These are phyloP conservation scores for Akanthomyces uredinophilus DNA, from an alignment of 2,329 filamentous ascomycete genomes.

Conservation along the genomic window DNA sequence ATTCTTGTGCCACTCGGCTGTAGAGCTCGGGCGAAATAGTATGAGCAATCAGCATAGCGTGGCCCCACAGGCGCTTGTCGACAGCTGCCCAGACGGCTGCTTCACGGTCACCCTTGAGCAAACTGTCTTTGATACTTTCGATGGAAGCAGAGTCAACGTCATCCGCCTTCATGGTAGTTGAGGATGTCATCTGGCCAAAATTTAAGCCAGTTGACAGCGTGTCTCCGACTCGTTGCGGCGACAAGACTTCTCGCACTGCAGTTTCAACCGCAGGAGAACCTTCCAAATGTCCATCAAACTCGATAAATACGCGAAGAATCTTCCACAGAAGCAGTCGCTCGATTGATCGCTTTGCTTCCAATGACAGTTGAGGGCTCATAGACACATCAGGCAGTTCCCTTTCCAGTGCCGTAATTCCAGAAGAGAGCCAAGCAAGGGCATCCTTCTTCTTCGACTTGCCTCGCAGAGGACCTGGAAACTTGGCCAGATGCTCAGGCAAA, in stretches of 20 bases:
- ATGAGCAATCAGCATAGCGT: conserved; percentile 84
- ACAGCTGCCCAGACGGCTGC: conserved; percentile 91
- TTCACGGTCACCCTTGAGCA: conserved; percentile 78
- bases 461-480: conserved; percentile 86
- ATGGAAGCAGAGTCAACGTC: conserved; percentile 64
- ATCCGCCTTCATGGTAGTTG: conserved; percentile 50
- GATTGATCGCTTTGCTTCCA: conserved; percentile 64
- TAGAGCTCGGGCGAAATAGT: conserved; percentile 76
- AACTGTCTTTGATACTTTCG: conserved; percentile 64
- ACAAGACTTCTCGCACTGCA: conserved; percentile 69
- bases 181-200: conserved; percentile 22
- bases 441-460: conserved; percentile 96
- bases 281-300: conserved; percentile 79
- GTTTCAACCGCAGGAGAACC: conserved; percentile 66
- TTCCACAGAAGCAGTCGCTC: conserved; percentile 88
- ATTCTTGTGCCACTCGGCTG: conserved; percentile 91
- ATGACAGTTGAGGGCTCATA: conserved; percentile 46
- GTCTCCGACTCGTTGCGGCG: conserved; percentile 41
- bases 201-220: conserved; percentile 22
- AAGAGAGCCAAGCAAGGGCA: conserved; percentile 70
- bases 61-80: conserved; percentile 91
- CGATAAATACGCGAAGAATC: conserved; percentile 72
- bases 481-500: conserved; percentile 64
- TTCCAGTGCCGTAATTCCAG: conserved; percentile 71
- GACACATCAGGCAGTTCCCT: conserved; percentile 46